Conservation (phyloP, 2,329 filamentous ascomycete genomes). For the Thermomyces lanuginosus region DNA sequence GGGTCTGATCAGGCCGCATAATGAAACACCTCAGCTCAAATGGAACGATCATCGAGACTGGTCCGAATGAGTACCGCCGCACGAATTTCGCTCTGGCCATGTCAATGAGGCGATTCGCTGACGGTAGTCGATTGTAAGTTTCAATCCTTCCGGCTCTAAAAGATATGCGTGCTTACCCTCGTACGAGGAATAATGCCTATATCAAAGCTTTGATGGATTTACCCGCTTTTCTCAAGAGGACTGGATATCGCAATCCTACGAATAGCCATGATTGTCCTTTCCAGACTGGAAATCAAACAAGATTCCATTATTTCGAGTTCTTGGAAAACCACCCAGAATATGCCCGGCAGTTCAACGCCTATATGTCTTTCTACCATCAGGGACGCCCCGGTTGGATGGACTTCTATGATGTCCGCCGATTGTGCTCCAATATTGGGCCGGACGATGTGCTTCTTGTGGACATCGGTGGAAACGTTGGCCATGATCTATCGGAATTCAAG, state of each 20-base stretch:
- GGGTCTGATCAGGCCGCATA: constrained; percentile 14
- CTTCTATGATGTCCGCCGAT: constrained; percentile 5
- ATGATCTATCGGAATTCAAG: constrained; percentile 17
- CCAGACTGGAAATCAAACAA: constrained; percentile 13
- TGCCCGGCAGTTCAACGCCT: constrained; percentile 25
- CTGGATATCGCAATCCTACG: constrained; percentile 13
- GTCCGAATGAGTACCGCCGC: constrained; percentile 12
- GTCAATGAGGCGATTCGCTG: constrained; percentile 11
- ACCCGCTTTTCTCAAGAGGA: constrained; percentile 13
- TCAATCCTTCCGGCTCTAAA: constrained; percentile 3
- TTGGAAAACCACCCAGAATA: constrained; percentile 12
- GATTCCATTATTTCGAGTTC: constrained; percentile 15
- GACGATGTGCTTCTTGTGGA: constrained; percentile 10
- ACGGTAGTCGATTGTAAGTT: constrained; percentile 12
- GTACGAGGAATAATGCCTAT: constrained; percentile 11
- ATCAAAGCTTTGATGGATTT: constrained; percentile 12
- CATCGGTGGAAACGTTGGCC: constrained; percentile 11
- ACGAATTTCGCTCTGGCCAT: constrained; percentile 13
- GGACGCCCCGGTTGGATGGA: constrained; percentile 26
- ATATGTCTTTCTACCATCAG: constrained; percentile 24
- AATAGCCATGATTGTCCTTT: constrained; percentile 12
- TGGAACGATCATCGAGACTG: constrained; percentile 17
- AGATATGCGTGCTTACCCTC: constrained; percentile 5
- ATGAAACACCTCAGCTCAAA: constrained; percentile 25
- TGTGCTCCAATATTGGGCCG: constrained; percentile 8